Percentiles rank a stretch among this genome's conserved stretches.
These are phyloP conservation scores for Fagopyrum homotropicum DNA, from an alignment of 148 eudicot species.

Conservation along the genomic window DNA sequence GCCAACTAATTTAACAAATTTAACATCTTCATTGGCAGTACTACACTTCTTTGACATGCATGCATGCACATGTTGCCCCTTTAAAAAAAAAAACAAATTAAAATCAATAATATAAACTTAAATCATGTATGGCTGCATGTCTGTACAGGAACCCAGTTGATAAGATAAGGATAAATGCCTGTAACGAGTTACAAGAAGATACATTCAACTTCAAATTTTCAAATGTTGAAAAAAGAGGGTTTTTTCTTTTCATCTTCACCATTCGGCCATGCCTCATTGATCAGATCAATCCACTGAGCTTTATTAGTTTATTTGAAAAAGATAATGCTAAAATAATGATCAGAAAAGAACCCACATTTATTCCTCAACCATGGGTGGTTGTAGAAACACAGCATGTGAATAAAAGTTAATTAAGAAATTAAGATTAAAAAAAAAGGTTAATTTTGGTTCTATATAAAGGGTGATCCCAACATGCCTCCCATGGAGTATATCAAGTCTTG, in stretches of 20 bases:
- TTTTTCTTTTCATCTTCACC: background rate
- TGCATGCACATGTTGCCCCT: conserved; percentile 8
- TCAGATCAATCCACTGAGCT: background rate
- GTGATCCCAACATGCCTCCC: conserved; percentile 7
- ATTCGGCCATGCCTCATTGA: background rate
- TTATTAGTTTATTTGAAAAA: background rate
- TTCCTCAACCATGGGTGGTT: conserved; percentile 9
- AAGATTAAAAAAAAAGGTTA: background rate
- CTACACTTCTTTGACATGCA: background rate
- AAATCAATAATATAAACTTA: no score
- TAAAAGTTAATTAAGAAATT: background rate
- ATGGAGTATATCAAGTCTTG: background rate
- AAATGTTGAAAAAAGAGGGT: no score
- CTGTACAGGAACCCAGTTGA: background rate
- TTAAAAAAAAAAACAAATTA: no score
- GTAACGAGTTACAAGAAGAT: background rate
- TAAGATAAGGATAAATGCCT: conserved; percentile 10
- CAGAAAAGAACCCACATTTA: conserved; percentile 4
- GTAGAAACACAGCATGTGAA: background rate
- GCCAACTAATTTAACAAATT: background rate
- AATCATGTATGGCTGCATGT: no score
- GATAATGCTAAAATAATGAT: conserved; percentile 2
- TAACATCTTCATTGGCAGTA: background rate
- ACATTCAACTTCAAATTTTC: no score
- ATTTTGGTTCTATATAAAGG: background rate